phyloP scores from a whole-genome alignment of 768 basidiomycete species.

The Lentinula guzmanii region DNA sequence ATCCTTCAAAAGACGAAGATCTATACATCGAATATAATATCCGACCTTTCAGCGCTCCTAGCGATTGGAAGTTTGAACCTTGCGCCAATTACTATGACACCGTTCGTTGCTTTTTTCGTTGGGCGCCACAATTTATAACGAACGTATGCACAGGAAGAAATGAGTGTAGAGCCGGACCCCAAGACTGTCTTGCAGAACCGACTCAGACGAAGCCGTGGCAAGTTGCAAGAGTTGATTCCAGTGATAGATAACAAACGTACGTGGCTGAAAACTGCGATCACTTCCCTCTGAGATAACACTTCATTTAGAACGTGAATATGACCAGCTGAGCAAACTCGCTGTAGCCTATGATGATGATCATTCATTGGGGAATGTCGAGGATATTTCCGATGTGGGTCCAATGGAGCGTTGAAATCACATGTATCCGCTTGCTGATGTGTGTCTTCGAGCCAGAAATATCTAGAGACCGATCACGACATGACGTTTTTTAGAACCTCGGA shows the following conservation, averaged over 20 bases:
- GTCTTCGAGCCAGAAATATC: constrained; percentile 41
- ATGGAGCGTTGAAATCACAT: background rate
- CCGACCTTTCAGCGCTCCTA: constrained; percentile 56
- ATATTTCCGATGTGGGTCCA: constrained; percentile 46
- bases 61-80: constrained; percentile 72
- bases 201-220: constrained; percentile 49
- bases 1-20: constrained; percentile 56
- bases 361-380: constrained; percentile 50
- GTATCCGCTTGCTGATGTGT: background rate
- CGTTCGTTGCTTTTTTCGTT: constrained; percentile 28
- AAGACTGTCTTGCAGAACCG: constrained; percentile 82
- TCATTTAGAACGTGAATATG: constrained; percentile 46
- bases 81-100: constrained; percentile 72
- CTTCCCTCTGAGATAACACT: background rate
- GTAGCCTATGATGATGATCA: constrained; percentile 41
- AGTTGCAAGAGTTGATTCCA: constrained; percentile 57
- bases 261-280: constrained; percentile 13
- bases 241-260: constrained; percentile 58
- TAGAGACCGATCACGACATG: constrained; percentile 60
- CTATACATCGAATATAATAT: constrained; percentile 71
- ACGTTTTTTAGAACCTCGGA: constrained; percentile 49
- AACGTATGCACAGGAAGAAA: constrained; percentile 39
- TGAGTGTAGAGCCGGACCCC: constrained; percentile 62
- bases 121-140: constrained; percentile 8
- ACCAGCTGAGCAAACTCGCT: constrained; percentile 42